phyloP scores from a whole-genome alignment of 2,329 filamentous ascomycete species.

The Colletotrichum chlorophyti region DNA sequence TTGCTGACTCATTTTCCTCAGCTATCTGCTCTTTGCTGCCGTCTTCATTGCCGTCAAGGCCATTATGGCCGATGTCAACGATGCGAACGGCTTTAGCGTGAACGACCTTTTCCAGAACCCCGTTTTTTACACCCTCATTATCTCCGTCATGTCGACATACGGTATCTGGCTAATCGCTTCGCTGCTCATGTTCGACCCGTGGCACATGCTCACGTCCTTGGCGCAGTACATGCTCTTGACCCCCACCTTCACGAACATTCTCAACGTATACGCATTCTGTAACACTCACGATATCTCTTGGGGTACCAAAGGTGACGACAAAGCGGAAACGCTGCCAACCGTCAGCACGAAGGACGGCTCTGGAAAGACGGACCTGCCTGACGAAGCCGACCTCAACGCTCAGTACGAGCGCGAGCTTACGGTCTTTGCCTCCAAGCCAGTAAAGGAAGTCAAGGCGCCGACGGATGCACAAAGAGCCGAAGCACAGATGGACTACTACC shows the following conservation, averaged over 20 bases:
- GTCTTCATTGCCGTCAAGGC: constrained; percentile 92
- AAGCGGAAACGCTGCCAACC: constrained; percentile 86
- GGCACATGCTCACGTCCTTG: constrained; percentile 99
- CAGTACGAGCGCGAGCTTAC: constrained; percentile 89
- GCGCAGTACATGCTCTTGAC: constrained; percentile 94
- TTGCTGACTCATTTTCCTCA: constrained; percentile 41
- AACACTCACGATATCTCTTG: constrained; percentile 98
- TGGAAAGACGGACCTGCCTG: constrained; percentile 94
- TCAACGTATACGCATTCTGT: constrained; percentile 99
- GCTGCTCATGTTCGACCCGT: constrained; percentile 94
- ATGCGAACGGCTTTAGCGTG: constrained; percentile 70
- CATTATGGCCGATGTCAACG: constrained; percentile 73
- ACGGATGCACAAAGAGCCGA: constrained; percentile 67
- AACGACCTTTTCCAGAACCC: constrained; percentile 81
- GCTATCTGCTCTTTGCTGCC: constrained; percentile 92
- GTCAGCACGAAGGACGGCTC: constrained; percentile 87
- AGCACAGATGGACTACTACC: constrained; percentile 98
- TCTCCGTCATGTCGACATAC: constrained; percentile 91
- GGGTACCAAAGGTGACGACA: constrained; percentile 98
- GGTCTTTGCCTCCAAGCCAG: constrained; percentile 76
- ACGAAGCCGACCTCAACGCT: constrained; percentile 92
- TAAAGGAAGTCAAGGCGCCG: constrained; percentile 71
- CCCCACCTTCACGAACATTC: constrained; percentile 96
- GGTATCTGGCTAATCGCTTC: constrained; percentile 91
- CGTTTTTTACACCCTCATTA: constrained; percentile 91